Percentiles rank a stretch among this genome's conserved stretches.
Conservation (phyloP, 108 stramenopile genomes). For the Discostella pseudostelligera region DNA sequence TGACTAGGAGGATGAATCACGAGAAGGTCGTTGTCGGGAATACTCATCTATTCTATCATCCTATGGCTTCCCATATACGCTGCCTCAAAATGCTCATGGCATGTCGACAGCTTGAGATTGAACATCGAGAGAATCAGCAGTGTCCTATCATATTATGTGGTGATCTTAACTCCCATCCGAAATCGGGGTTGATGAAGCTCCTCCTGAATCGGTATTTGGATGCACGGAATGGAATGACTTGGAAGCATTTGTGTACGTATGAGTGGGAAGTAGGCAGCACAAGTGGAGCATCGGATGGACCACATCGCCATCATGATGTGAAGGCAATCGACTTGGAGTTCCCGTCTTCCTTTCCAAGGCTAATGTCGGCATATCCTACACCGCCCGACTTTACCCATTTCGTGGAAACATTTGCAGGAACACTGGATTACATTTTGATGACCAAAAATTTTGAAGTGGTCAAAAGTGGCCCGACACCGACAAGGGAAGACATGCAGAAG, state of each 20-base stretch:
- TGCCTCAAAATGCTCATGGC: slow-evolving; percentile 55
- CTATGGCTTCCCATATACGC: slow-evolving; percentile 63
- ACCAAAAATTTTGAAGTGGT: slow-evolving; percentile 23
- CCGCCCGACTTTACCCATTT: slow-evolving; percentile 64
- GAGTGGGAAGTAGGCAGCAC: slow-evolving; percentile 46
- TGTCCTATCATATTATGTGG: slow-evolving; percentile 67
- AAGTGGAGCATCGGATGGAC: slow-evolving; percentile 9
- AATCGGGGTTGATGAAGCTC: slow-evolving; percentile 50
- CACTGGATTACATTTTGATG: slow-evolving; percentile 64
- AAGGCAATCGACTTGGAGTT: slow-evolving; percentile 32
- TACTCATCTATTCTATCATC: slow-evolving; percentile 82
- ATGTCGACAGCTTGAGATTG: slow-evolving; percentile 49
- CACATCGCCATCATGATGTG: slow-evolving; percentile 3
- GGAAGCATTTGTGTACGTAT: slow-evolving; percentile 60
- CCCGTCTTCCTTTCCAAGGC: slow-evolving; percentile 27
- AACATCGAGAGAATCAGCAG: slow-evolving; percentile 23
- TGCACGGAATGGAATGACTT: slow-evolving; percentile 35
- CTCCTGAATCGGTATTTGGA: slow-evolving; percentile 45
- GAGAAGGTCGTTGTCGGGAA: slow-evolving; percentile 52
- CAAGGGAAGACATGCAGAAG: slow-evolving; percentile 39
- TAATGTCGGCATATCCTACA: slow-evolving; percentile 43
- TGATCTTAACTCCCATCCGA: slow-evolving; percentile 59
- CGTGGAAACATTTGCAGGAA: slow-evolving; percentile 48
- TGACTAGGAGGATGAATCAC: slow-evolving; percentile 20
- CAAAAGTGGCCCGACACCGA: slow-evolving; percentile 49